A percentile compares a stretch with the other conserved stretches of the same genome.
These are phyloP conservation scores for Aspergillus fumigatiaffinis DNA, from an alignment of 2,329 filamentous ascomycete species.

Conservation along the genomic window DNA sequence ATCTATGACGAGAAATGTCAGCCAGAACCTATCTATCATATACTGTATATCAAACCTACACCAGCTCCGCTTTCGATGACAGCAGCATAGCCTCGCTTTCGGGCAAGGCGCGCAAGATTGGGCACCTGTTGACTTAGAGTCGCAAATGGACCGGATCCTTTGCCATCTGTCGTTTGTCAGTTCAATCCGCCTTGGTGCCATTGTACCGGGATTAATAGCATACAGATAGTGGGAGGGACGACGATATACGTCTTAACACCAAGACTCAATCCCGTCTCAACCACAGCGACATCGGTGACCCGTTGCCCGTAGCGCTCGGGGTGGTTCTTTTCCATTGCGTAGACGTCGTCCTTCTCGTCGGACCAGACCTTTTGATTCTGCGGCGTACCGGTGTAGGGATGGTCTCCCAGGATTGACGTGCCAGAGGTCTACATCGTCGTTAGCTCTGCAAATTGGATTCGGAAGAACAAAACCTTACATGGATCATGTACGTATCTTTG, in stretches of 20 bases:
- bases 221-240: slow-evolving; percentile 45
- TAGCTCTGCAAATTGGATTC: neutral
- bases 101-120: slow-evolving; percentile 26
- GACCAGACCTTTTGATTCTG: slow-evolving; percentile 35
- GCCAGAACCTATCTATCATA: neutral
- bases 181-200: neutral
- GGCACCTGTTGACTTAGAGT: slow-evolving; percentile 41
- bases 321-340: slow-evolving; percentile 36
- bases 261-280: slow-evolving; percentile 36
- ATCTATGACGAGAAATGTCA: neutral
- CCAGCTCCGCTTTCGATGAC: slow-evolving; percentile 36
- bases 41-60: slow-evolving; percentile 1
- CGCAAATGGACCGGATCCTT: slow-evolving; percentile 25
- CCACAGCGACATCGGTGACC: slow-evolving; percentile 42
- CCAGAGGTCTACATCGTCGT: slow-evolving; percentile 1
- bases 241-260: slow-evolving; percentile 46
- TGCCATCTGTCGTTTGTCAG: slow-evolving; percentile 26
- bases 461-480: slow-evolving; percentile 21
- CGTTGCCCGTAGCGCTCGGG: slow-evolving; percentile 41
- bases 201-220: neutral
- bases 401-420: slow-evolving; percentile 34
- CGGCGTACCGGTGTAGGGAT: slow-evolving; percentile 32
- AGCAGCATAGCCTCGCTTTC: slow-evolving; percentile 28
- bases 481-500: slow-evolving; percentile 37
- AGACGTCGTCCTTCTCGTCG: slow-evolving; percentile 44